Evolutionary conservation across 1,139 yeast species (phyloP).

Genomic region (Kodamaea arcana): DNA sequence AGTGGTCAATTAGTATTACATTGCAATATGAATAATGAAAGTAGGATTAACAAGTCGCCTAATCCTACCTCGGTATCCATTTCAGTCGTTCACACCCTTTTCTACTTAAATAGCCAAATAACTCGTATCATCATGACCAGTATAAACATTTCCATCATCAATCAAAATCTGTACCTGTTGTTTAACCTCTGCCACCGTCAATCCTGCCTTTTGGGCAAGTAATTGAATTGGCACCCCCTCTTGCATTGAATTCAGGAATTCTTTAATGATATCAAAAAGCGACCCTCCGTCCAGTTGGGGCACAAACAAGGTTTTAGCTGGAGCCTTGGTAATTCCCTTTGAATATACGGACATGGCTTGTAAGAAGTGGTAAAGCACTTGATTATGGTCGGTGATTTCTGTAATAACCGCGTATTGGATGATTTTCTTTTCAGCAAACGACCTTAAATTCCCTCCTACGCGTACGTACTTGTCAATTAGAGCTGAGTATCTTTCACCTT

Average conservation of each 20-base stretch:
- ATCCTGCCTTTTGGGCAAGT: conserved; percentile 51
- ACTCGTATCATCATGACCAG: conserved; percentile 63
- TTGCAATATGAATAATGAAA: too few relatives aligned
- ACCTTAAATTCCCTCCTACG: conserved; percentile 69
- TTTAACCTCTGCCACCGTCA: conserved; percentile 47
- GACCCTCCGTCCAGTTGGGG: conserved; percentile 21
- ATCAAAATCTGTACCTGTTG: conserved; percentile 49
- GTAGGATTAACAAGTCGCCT: too few relatives aligned
- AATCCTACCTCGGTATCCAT: too few relatives aligned
- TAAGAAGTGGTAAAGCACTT: conserved; percentile 71
- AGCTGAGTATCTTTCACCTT: conserved; percentile 29
- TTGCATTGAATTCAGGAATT: conserved; percentile 53
- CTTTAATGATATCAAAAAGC: conserved; percentile 43
- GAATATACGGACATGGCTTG: conserved; percentile 62
- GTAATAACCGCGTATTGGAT: conserved; percentile 63
- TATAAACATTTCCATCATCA: conserved; percentile 63
- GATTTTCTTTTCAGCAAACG: conserved; percentile 62
- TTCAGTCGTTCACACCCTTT: too few relatives aligned
- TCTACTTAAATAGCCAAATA: conserved; percentile 24
- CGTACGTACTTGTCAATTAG: conserved; percentile 51
- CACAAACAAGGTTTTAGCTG: conserved; percentile 9
- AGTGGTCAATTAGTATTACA: too few relatives aligned
- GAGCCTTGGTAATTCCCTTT: conserved; percentile 1
- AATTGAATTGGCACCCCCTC: conserved; percentile 70
- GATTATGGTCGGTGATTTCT: conserved; percentile 65